Conservation (phyloP, 352 stramenopile genomes). For the Globisporangium okanoganense region DNA sequence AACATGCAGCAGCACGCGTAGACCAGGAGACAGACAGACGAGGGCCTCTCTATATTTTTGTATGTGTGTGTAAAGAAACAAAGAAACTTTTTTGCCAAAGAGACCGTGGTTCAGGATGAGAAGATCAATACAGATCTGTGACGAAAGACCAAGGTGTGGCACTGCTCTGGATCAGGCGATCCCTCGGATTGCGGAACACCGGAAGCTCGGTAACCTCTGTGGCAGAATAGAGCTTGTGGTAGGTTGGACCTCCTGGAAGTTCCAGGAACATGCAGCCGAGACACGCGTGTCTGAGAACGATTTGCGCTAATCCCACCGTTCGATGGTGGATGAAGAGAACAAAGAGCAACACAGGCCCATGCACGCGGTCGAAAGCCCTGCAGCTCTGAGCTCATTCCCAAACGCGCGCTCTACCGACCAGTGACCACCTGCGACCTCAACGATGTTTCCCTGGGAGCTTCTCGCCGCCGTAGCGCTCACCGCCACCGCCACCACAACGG, state of each 20-base stretch:
- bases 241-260: background rate
- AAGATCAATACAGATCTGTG: background rate
- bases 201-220: background rate
- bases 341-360: background rate
- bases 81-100: background rate
- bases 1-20: slow-evolving; percentile 21
- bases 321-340: background rate
- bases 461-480: background rate
- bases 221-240: background rate
- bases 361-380: too few species aligned
- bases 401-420: background rate
- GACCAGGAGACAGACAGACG: background rate
- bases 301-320: background rate
- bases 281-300: background rate
- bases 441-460: background rate
- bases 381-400: background rate
- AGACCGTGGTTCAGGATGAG: background rate
- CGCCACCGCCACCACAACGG: background rate
- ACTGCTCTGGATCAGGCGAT: background rate
- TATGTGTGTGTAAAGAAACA: background rate
- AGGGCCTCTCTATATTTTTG: background rate
- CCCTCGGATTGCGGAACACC: background rate
- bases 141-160: background rate
- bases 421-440: background rate
- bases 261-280: background rate